Evolutionary conservation across 805 yeast species (phyloP), one percentile per base, ranked within the genome.

Genomic region (Starmerella vaccinii): DNA sequence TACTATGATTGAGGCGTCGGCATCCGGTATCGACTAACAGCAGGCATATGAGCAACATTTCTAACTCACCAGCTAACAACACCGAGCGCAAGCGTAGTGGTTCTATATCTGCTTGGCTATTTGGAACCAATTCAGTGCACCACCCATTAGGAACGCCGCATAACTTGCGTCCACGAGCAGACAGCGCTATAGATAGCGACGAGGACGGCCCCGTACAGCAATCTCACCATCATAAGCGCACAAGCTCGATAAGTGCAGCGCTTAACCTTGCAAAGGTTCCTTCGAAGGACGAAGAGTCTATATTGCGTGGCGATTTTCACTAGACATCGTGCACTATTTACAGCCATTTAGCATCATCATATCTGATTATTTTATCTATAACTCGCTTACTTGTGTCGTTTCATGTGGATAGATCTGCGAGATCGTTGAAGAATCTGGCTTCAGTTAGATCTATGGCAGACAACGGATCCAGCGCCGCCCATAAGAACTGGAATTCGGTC

Each of bases 401-500:
- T 27, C 32, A 27, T 44, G 15, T 32, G 10, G 26, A 21, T 22
- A 49, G 40, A 18, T 34, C 46, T 4, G 52, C 49, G 9, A 30
- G 45, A 9, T 32, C 29, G 24, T 49, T 49, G 15, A 32, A 34
- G 1, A 27, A 6, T 4, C 21, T 40, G 2, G 40, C n/a, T 19
- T 16, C 21, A 18, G 15, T n/a, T 13, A 27, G 15, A 21, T 51
- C 54, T 1, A 9, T 16, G 6, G 9, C 43, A 5, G 39, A n/a
- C 2, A 49, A 30, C 5, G 43, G 35, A 10, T 27, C 30, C 15
- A 29, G 9, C 8, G 46, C 59, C 23, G 53, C 53, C 80, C 78
- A 69, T 45, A 71, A 51, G 58, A 64, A 56, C 54, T 74, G 75
- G 71, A 81, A 72, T 70, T 81, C 76, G 13, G 65, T 64, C 0